Percentiles rank a stretch among this genome's conserved stretches.
Conservation (phyloP, 495 filamentous ascomycete species). For the Talaromyces proteolyticus region DNA sequence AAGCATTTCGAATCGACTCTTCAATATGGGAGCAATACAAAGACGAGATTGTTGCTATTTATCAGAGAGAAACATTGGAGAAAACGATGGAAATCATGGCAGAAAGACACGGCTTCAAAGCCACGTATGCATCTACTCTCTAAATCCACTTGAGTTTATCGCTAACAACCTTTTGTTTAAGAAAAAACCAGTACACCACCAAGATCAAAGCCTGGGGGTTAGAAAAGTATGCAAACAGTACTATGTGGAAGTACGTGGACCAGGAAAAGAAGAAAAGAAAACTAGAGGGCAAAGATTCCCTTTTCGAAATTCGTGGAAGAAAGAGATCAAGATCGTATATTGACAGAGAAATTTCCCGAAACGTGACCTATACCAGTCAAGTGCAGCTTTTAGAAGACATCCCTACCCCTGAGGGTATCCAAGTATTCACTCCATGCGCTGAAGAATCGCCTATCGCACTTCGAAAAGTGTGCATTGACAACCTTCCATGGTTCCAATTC, state of each 20-base stretch:
- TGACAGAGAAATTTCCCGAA: conserved; percentile 2
- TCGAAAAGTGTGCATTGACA: neutral
- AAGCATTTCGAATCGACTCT: conserved; percentile 1
- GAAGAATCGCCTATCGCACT: neutral
- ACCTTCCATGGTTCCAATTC: conserved; percentile 2
- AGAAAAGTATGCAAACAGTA: neutral
- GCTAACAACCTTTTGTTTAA: neutral
- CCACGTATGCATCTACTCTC: neutral
- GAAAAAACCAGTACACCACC: conserved; percentile 2
- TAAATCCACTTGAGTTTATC: neutral
- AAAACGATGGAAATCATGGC: conserved; percentile 3
- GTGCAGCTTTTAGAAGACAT: neutral
- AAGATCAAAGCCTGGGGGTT: conserved; percentile 1
- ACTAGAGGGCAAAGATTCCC: neutral
- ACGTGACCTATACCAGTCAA: neutral
- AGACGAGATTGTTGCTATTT: neutral
- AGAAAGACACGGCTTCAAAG: conserved; percentile 1
- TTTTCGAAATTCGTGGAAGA: neutral
- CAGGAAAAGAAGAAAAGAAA: conserved; percentile 1
- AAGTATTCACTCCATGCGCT: neutral
- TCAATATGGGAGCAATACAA: conserved; percentile 3
- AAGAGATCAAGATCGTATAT: neutral
- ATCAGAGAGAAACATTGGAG: neutral
- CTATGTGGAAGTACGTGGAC: neutral
- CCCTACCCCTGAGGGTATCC: conserved; percentile 1